Percentiles rank a stretch among this genome's conserved stretches.
Evolutionary conservation across 2,329 filamentous ascomycete genomes (phyloP).

Genomic region (Lasiodiplodia hormozganensis): DNA sequence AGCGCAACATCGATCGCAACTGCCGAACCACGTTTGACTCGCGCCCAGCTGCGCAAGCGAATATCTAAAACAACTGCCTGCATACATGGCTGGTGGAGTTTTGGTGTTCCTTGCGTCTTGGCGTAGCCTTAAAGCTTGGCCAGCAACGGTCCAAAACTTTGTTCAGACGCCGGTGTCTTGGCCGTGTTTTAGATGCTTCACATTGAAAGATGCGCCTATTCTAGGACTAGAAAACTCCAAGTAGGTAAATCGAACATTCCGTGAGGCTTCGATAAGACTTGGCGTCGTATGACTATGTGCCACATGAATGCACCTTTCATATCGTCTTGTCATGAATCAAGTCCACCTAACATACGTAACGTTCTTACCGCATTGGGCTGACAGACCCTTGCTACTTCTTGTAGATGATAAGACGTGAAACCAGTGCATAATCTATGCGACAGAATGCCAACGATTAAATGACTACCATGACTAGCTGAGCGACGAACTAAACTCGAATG

Average conservation of each 20-base stretch:
- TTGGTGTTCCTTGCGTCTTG: background rate
- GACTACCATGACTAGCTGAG: background rate
- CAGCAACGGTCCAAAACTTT: constrained; percentile 10
- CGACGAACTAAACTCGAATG: background rate
- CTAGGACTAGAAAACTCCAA: background rate
- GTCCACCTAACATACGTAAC: background rate
- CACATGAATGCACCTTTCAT: background rate
- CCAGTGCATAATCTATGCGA: no score
- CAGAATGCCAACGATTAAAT: background rate
- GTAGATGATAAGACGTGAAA: no score
- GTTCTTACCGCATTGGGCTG: no score
- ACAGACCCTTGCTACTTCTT: no score
- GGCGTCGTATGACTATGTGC: background rate
- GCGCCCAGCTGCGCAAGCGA: background rate
- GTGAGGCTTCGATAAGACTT: background rate
- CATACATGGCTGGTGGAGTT: background rate
- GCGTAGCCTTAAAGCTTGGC: constrained; percentile 9
- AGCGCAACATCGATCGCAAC: no score
- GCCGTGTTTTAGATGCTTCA: constrained; percentile 11
- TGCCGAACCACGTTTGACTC: background rate
- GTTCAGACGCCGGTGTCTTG: constrained; percentile 14
- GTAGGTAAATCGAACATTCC: background rate
- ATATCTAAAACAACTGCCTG: background rate
- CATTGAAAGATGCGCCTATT: background rate
- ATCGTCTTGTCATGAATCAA: background rate